Evolutionary conservation across 352 stramenopile genomes (phyloP).

Genomic region (Phytophthora podocarpi): DNA sequence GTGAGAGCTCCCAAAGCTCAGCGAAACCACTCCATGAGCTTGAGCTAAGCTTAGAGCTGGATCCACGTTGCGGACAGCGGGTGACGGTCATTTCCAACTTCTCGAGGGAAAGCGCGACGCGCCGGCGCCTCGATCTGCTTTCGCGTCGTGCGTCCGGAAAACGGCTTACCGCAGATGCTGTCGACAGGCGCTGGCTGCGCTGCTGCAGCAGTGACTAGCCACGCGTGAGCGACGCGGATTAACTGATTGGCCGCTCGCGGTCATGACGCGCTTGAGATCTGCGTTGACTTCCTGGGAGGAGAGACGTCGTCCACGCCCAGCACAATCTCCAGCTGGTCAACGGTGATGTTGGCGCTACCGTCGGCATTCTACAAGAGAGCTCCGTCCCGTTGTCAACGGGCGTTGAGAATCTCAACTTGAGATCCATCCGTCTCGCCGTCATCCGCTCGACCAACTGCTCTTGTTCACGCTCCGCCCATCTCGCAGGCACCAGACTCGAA

Average conservation of each 20-base stretch:
- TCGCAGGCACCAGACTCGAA: background rate
- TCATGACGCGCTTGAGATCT: constrained; percentile 29
- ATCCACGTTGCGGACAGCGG: too few species aligned
- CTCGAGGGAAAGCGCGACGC: too few species aligned
- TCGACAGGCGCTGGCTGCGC: constrained; percentile 8
- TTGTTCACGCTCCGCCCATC: constrained; percentile 26
- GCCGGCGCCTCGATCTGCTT: too few species aligned
- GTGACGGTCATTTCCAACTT: too few species aligned
- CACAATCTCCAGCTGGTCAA: constrained; percentile 6
- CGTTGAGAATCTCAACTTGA: too few species aligned
- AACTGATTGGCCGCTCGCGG: constrained; percentile 19
- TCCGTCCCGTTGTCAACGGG: too few species aligned
- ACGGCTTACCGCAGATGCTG: background rate
- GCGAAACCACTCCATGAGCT: too few species aligned
- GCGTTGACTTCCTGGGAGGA: background rate
- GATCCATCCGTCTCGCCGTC: too few species aligned
- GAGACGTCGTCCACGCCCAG: too few species aligned
- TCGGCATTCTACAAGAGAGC: background rate
- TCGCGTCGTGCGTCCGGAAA: too few species aligned
- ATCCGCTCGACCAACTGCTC: background rate
- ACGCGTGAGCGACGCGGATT: constrained; percentile 15
- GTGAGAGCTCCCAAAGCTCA: too few species aligned
- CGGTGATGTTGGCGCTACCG: constrained; percentile 6
- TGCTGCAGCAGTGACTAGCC: constrained; percentile 27
- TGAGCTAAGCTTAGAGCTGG: too few species aligned